Conservation (phyloP, 1,284 basidiomycete genomes). For the Coniferiporia sulphurascens region DNA sequence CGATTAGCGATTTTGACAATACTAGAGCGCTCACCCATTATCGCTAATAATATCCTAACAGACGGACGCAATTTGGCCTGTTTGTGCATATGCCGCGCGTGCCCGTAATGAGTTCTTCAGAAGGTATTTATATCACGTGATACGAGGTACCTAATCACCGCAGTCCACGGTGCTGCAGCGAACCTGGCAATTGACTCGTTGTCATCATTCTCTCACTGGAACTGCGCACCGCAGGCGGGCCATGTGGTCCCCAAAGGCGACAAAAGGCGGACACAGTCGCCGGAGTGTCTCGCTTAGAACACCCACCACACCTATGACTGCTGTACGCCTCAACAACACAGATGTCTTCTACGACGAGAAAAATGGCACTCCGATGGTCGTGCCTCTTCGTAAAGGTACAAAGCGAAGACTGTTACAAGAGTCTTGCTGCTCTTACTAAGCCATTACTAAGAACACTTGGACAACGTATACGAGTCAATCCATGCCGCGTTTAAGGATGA, state of each 20-base stretch:
- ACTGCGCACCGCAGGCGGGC: no score
- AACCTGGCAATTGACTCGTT: no score
- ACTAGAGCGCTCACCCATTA: constrained; percentile 13
- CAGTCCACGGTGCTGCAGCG: no score
- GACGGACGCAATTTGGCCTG: background rate
- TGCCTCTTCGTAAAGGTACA: background rate
- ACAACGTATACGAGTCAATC: constrained; percentile 3
- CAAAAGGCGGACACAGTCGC: no score
- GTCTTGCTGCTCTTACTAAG: background rate
- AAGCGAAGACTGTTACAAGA: background rate
- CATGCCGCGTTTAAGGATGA: constrained; percentile 8
- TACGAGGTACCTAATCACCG: no score
- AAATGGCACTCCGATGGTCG: background rate
- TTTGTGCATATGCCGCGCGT: no score
- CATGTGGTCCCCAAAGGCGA: no score
- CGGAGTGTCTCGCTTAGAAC: background rate
- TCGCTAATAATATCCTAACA: background rate
- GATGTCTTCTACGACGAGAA: background rate
- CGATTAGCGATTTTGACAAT: background rate
- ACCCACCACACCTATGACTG: no score
- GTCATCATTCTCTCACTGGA: no score
- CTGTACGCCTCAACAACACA: no score
- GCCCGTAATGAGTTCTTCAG: no score
- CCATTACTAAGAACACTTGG: background rate
- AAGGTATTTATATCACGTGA: no score